These are phyloP conservation scores for Lichenothelia convexa DNA, from an alignment of 495 filamentous ascomycete genomes.

Conservation along the genomic window DNA sequence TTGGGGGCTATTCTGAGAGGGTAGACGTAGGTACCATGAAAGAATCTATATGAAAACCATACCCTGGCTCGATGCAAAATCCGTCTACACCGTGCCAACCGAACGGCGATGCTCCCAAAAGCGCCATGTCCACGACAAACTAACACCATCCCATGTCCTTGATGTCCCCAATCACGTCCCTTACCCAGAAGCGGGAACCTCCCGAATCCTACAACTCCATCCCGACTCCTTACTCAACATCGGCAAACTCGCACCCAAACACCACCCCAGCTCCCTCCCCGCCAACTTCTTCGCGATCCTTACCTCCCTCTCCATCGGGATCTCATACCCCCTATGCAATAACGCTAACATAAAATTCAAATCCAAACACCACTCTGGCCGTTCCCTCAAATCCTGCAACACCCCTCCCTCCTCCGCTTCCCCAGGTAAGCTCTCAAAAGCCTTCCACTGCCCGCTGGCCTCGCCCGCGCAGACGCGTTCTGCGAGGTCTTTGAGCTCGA, in stretches of 20 bases:
- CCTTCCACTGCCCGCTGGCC: slow-evolving; percentile 50
- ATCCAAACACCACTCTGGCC: slow-evolving; percentile 85
- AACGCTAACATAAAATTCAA: slow-evolving; percentile 88
- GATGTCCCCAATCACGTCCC: too few relatives aligned
- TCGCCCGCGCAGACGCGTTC: slow-evolving; percentile 69
- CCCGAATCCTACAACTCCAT: slow-evolving; percentile 56
- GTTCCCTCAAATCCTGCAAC: slow-evolving; percentile 49
- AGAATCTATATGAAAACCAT: too few relatives aligned
- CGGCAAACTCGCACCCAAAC: slow-evolving; percentile 75
- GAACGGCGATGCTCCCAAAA: too few relatives aligned
- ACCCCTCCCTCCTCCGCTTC: slow-evolving; percentile 65
- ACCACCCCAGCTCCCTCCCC: slow-evolving; percentile 93
- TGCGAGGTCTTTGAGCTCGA: slow-evolving; percentile 70
- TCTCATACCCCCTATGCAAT: slow-evolving; percentile 91
- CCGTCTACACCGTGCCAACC: too few relatives aligned
- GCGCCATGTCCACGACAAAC: too few relatives aligned
- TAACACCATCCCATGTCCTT: too few relatives aligned
- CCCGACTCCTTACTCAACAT: slow-evolving; percentile 53
- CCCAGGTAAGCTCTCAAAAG: slow-evolving; percentile 52
- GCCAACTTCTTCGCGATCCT: slow-evolving; percentile 98
- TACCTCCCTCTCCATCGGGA: slow-evolving; percentile 89
- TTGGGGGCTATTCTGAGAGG: too few relatives aligned
- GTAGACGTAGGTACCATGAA: too few relatives aligned
- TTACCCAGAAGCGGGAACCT: too few relatives aligned
- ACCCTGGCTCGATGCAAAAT: too few relatives aligned